Base-by-base conservation (phyloP, 768 basidiomycete species). In the Hirschioporus abietinus region DNA sequence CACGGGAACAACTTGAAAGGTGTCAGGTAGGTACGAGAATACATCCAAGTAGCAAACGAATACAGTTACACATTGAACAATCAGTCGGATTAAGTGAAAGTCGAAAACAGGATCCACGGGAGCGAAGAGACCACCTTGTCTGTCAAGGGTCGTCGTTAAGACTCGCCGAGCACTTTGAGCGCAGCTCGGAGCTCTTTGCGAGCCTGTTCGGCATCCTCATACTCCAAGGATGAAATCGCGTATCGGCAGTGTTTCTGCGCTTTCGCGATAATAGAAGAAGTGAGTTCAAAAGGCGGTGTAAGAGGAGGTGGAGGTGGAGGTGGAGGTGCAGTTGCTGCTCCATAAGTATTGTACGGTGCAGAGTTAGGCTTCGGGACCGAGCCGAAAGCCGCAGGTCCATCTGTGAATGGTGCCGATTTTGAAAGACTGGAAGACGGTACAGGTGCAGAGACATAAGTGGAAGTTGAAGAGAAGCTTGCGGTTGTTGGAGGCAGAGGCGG, bases 201-300 rank as follows among this genome's bases (percentile, higher is more conserved):
- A 20, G 96, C 96, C 71, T 92, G 91, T 69, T 91, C 90, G 10
- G 83, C 82, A 76, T 99, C 96, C 74, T 99, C 96, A 74, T 96
- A 98, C 73, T 98, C 95, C 65, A 99, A 80, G n/a, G 97, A 88
- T 34, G 92, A 94, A 66, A 98, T 93, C 7, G 96, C 96, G 78
- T 91, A 97, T 64, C 86, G 84, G 71, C 95, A 95, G 71, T 96
- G 95, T 74, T 92, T 97, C 81, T 99, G 96, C 17, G 86, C 87
- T 68, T 89, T 86, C 23, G 88, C 81, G 26, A 97, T 83, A 64
- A 88, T 73, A 64, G 79, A 79, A 4, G 91, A 87, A 0, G 90
- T 86, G 60, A 95, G 76, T 35, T 88, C 87, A 9, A 80, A 64
- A 15, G 71, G 69, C 12, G 70, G 66, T 26, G 74, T 69, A 10